These are phyloP conservation scores for Lactarius psammicola DNA, from an alignment of 768 basidiomycete species.

Conservation along the genomic window DNA sequence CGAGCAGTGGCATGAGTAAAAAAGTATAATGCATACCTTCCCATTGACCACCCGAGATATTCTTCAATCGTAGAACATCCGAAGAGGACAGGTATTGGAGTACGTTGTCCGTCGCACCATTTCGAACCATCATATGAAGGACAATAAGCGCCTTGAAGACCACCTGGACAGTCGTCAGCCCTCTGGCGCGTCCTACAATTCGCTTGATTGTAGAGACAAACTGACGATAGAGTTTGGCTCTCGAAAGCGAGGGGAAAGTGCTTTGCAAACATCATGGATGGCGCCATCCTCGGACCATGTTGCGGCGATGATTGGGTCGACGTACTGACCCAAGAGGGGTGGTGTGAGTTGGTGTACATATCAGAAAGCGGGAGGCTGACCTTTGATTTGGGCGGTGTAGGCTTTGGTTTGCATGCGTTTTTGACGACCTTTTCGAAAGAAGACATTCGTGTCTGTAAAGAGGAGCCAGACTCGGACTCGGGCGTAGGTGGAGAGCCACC, in stretches of 20 bases:
- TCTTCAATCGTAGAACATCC: constrained; percentile 77
- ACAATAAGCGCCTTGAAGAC: constrained; percentile 98
- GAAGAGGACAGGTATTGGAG: constrained; percentile 77
- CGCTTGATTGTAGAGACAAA: constrained; percentile 23
- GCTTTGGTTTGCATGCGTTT: constrained; percentile 95
- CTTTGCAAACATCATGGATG: constrained; percentile 88
- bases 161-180: constrained; percentile 50
- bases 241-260: constrained; percentile 76
- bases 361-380: constrained; percentile 40
- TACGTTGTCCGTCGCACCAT: constrained; percentile 93
- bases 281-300: constrained; percentile 98
- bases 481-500: neutral
- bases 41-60: constrained; percentile 80
- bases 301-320: constrained; percentile 93
- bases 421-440: constrained; percentile 92
- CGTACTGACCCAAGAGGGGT: constrained; percentile 60
- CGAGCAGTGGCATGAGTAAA: neutral
- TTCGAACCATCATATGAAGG: constrained; percentile 93
- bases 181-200: neutral
- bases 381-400: constrained; percentile 93
- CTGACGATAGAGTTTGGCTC: constrained; percentile 93
- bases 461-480: neutral
- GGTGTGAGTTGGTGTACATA: neutral
- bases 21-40: constrained; percentile 59
- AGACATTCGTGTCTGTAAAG: constrained; percentile 48